Evolutionary conservation across 768 basidiomycete genomes (phyloP).

Genomic region (Calocybe cyanea): DNA sequence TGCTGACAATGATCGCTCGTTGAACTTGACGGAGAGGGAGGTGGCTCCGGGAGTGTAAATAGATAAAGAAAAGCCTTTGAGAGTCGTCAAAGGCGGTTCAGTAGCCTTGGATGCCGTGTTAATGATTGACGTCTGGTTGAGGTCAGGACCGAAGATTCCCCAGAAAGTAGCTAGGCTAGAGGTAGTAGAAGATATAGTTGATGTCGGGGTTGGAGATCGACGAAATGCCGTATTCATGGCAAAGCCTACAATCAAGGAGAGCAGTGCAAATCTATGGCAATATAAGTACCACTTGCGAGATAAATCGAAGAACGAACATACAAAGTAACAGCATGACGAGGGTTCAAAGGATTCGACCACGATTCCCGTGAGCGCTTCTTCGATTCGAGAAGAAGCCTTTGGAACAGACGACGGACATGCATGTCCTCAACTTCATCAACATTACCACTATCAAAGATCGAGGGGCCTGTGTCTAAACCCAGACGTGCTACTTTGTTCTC

Average conservation of each 20-base stretch:
- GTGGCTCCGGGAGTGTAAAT: conserved; percentile 47
- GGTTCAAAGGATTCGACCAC: conserved; percentile 39
- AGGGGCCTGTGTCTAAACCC: conserved; percentile 25
- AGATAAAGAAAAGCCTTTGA: conserved; percentile 50
- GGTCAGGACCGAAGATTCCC: conserved; percentile 37
- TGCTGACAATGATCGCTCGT: conserved; percentile 14
- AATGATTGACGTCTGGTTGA: conserved; percentile 34
- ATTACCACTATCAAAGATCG: conserved; percentile 45
- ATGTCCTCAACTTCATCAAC: conserved; percentile 39
- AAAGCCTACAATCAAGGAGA: conserved; percentile 66
- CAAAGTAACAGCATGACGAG: conserved; percentile 63
- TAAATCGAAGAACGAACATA: conserved; percentile 30
- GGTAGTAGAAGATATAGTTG: conserved; percentile 29
- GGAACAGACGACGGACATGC: conserved; percentile 42
- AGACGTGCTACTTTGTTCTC: conserved; percentile 36
- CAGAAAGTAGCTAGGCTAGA: conserved; percentile 29
- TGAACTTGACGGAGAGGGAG: conserved; percentile 30
- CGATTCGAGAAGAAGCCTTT: conserved; percentile 34
- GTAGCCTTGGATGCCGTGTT: conserved; percentile 25
- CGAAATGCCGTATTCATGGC: conserved; percentile 50
- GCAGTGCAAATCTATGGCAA: conserved; percentile 54
- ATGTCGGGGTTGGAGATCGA: conserved; percentile 21
- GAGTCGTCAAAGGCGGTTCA: conserved; percentile 32
- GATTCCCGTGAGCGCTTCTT: conserved; percentile 35
- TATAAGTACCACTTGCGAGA: conserved; percentile 7